These are phyloP conservation scores for Rhamnella rubrinervis DNA, from an alignment of 331 rosid species.

Conservation along the genomic window DNA sequence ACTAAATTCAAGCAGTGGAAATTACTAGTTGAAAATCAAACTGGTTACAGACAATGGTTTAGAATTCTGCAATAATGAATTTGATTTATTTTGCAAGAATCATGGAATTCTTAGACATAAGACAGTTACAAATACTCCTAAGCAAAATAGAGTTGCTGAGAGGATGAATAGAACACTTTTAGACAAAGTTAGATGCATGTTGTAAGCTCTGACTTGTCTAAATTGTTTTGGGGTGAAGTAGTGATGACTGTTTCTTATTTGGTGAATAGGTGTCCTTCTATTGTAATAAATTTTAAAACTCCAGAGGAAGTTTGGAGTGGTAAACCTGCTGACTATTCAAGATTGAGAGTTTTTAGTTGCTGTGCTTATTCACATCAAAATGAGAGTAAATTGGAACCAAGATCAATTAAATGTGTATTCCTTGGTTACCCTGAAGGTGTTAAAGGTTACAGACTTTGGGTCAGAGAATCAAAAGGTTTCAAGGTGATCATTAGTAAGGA, in stretches of 20 bases:
- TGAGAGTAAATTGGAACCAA: too few relatives aligned
- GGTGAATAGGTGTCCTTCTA: too few relatives aligned
- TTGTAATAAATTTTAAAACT: too few relatives aligned
- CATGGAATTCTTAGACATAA: background rate
- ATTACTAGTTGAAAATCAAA: background rate
- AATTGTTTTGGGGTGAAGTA: background rate
- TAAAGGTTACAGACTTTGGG: background rate
- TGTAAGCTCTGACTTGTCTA: background rate
- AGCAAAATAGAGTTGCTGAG: too few relatives aligned
- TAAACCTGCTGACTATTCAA: too few relatives aligned
- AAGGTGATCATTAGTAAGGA: background rate
- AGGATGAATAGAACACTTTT: background rate
- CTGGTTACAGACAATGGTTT: background rate
- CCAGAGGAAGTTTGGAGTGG: too few relatives aligned
- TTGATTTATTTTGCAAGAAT: too few relatives aligned
- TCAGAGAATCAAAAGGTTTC: background rate
- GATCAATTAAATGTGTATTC: background rate
- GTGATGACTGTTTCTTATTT: too few relatives aligned
- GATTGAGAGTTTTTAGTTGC: too few relatives aligned
- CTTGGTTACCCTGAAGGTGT: background rate
- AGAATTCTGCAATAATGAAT: background rate
- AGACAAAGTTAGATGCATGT: background rate
- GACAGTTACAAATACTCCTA: background rate
- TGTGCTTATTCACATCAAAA: too few relatives aligned
- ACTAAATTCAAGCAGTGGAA: background rate